Percentiles rank a stretch among this genome's conserved stretches.
Conservation (phyloP, 2,329 filamentous ascomycete genomes). For the Aspergillus cejpii region DNA sequence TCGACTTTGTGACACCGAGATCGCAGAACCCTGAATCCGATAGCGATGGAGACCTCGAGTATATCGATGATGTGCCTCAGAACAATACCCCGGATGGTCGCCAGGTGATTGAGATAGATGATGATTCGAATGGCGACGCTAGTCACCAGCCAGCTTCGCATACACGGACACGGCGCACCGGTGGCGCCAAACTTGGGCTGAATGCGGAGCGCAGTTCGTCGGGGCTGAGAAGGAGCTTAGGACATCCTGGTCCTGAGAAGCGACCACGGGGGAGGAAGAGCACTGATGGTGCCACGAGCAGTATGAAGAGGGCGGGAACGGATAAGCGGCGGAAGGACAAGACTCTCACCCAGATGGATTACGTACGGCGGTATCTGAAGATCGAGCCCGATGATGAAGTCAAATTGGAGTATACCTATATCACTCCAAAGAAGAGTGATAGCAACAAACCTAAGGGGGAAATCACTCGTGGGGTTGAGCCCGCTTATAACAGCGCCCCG, state of each 20-base stretch:
- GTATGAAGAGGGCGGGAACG: conserved; percentile 19
- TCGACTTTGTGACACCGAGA: conserved; percentile 33
- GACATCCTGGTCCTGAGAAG: conserved; percentile 9
- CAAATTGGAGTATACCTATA: conserved; percentile 29
- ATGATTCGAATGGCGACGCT: conserved; percentile 21
- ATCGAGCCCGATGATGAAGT: conserved; percentile 32
- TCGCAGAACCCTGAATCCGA: conserved; percentile 8
- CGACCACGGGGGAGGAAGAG: conserved; percentile 17
- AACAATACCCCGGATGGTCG: conserved; percentile 3
- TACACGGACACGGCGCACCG: conserved; percentile 8
- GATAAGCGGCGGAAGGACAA: conserved; percentile 27
- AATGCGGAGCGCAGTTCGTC: conserved; percentile 11
- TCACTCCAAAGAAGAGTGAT: conserved; percentile 15
- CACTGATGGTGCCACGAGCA: conserved; percentile 14
- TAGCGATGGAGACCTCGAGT: conserved; percentile 26
- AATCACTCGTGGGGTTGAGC: neutral
- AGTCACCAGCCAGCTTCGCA: conserved; percentile 15
- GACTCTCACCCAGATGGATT: conserved; percentile 41
- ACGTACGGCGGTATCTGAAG: conserved; percentile 32
- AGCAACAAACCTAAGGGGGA: neutral
- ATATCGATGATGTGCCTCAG: conserved; percentile 19
- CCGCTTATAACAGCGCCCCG: neutral
- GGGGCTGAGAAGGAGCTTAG: conserved; percentile 14
- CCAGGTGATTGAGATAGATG: conserved; percentile 22
- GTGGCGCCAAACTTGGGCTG: conserved; percentile 8